phyloP scores from a whole-genome alignment of 2,329 filamentous ascomycete genomes.

The Exserohilum turcica region DNA sequence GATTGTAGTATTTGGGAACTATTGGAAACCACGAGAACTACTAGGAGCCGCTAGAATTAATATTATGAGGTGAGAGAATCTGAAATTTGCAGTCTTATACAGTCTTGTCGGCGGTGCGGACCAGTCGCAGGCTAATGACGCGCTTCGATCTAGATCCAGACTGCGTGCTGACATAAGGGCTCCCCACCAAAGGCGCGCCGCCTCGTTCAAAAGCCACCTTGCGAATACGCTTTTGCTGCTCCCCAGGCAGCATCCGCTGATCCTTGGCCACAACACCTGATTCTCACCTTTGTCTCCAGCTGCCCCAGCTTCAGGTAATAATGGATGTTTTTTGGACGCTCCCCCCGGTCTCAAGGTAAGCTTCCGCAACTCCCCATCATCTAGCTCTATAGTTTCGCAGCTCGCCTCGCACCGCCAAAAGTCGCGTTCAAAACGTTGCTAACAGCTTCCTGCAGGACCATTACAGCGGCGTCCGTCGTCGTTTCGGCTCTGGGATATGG shows the following conservation, averaged over 20 bases:
- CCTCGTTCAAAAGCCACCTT: conserved; percentile 27
- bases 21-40: too few relatives aligned
- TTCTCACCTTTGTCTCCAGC: conserved; percentile 21
- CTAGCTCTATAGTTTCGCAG: conserved; percentile 1
- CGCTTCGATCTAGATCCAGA: background rate
- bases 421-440: conserved; percentile 33
- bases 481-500: conserved; percentile 67
- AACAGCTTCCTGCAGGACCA: conserved; percentile 64
- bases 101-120: too few relatives aligned
- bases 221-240: conserved; percentile 21
- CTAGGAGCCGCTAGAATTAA: too few relatives aligned
- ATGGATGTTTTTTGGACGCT: conserved; percentile 69
- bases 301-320: conserved; percentile 26
- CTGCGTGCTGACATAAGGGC: conserved; percentile 17
- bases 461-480: conserved; percentile 67
- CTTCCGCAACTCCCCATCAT: conserved; percentile 5
- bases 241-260: conserved; percentile 44
- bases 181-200: conserved; percentile 14
- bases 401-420: background rate
- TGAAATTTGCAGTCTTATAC: too few relatives aligned
- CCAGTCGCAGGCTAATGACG: conserved; percentile 8
- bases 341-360: conserved; percentile 70
- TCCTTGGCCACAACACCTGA: conserved; percentile 34
- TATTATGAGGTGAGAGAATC: too few relatives aligned
- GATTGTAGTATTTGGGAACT: too few relatives aligned